Evolutionary conservation across 495 filamentous ascomycete species (phyloP).

Genomic region (Thermothielavioides terrestris): DNA sequence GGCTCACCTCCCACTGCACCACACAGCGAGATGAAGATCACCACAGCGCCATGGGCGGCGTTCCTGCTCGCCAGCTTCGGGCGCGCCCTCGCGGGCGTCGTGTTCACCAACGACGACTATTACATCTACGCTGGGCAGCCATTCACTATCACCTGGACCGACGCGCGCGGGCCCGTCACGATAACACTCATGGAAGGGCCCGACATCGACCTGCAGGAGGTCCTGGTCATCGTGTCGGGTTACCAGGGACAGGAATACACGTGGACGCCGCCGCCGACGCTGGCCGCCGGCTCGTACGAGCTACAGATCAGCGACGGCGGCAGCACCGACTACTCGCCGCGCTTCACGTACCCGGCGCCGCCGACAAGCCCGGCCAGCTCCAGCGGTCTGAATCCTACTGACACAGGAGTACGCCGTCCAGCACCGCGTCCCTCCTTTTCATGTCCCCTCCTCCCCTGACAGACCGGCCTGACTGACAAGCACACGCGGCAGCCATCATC

Average conservation of each 20-base stretch:
- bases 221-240: not conserved
- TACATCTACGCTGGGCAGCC: not conserved
- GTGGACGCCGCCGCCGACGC: conserved; percentile 4
- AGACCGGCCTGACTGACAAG: too few species aligned
- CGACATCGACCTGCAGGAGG: not conserved
- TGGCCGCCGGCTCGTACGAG: conserved; percentile 2
- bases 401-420: not conserved
- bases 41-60: not conserved
- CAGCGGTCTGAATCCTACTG: too few species aligned
- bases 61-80: not conserved
- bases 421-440: too few species aligned
- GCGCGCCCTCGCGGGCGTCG: not conserved
- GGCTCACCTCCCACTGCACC: too few species aligned
- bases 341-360: conserved; percentile 2
- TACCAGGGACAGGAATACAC: not conserved
- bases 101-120: conserved; percentile 6
- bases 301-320: not conserved
- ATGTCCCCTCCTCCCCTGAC: too few species aligned
- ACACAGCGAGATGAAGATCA: not conserved
- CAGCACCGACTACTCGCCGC: conserved; percentile 5
- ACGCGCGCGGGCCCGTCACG: conserved; percentile 1
- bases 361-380: not conserved
- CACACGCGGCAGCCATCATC: too few species aligned
- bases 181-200: conserved; percentile 6
- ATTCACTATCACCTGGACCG: conserved; percentile 5